phyloP scores from a whole-genome alignment of 176 grass and related monocot genomes.

The Saccharum officinarum region DNA sequence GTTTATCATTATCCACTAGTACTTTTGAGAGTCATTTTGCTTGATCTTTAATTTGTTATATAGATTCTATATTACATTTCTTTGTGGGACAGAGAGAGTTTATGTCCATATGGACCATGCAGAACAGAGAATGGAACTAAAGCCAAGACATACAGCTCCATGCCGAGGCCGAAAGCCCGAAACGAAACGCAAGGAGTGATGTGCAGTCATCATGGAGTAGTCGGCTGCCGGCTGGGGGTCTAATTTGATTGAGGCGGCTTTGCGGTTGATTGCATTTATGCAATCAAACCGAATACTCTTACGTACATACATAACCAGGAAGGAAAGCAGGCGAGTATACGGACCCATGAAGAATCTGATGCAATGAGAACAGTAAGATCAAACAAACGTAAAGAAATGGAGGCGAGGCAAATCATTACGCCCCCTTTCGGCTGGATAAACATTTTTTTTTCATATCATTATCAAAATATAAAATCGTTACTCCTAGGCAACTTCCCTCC shows the following conservation, averaged over 20 bases:
- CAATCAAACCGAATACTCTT: not conserved
- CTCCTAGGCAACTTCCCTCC: not conserved
- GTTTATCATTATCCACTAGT: too few relatives aligned
- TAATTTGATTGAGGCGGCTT: not conserved
- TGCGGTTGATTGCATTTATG: not conserved
- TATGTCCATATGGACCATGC: not conserved
- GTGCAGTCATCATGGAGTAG: not conserved
- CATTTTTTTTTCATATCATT: not conserved
- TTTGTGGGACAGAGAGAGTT: too few relatives aligned
- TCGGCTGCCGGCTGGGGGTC: not conserved
- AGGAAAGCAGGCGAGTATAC: not conserved
- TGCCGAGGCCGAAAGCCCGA: not conserved
- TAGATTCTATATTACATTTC: too few relatives aligned
- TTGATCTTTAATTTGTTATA: too few relatives aligned
- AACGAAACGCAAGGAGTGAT: not conserved
- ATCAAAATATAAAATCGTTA: too few relatives aligned
- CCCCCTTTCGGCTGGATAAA: constrained; percentile 22
- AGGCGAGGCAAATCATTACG: constrained; percentile 16
- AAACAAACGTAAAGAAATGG: not conserved
- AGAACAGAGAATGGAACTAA: not conserved
- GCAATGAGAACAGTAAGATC: constrained; percentile 28
- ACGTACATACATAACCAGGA: not conserved
- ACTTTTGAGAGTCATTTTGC: too few relatives aligned
- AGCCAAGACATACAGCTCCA: not conserved
- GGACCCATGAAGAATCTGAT: not conserved